Percentiles rank a stretch among this genome's conserved stretches.
These are phyloP conservation scores for Cyclocybe cylindracea DNA, from an alignment of 768 basidiomycete genomes.

Conservation along the genomic window DNA sequence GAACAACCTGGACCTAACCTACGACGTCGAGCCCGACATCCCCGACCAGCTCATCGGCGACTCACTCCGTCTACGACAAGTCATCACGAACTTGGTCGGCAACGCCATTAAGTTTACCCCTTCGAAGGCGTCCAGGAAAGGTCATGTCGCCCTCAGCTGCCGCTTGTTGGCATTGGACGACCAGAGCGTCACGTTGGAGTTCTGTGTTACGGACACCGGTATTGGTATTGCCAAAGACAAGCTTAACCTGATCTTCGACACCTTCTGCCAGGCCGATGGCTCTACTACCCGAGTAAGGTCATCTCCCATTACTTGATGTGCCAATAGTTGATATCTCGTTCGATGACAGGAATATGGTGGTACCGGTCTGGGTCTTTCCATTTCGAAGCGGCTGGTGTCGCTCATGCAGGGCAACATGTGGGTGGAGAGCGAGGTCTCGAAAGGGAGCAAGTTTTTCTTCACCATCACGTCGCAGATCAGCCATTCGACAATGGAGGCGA, in stretches of 20 bases:
- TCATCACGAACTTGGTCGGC: slow-evolving; percentile 93
- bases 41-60: slow-evolving; percentile 98
- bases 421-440: slow-evolving; percentile 94
- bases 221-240: slow-evolving; percentile 99
- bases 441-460: slow-evolving; percentile 96
- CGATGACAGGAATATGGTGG: slow-evolving; percentile 86
- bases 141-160: slow-evolving; percentile 89
- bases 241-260: slow-evolving; percentile 97
- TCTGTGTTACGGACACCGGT: slow-evolving; percentile 97
- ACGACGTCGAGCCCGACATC: slow-evolving; percentile 93
- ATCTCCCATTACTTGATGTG: neutral
- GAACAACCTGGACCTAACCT: slow-evolving; percentile 93
- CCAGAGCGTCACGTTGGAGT: slow-evolving; percentile 86
- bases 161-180: slow-evolving; percentile 78
- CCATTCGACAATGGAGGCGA: slow-evolving; percentile 70
- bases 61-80: slow-evolving; percentile 89
- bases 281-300: slow-evolving; percentile 85
- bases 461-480: slow-evolving; percentile 88
- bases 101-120: slow-evolving; percentile 99
- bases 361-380: slow-evolving; percentile 93
- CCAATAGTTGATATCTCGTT: neutral
- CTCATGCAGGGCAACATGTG: slow-evolving; percentile 99
- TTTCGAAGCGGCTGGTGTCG: slow-evolving; percentile 94
- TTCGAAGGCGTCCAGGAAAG: slow-evolving; percentile 72
- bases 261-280: slow-evolving; percentile 98